These are phyloP conservation scores for Colletotrichum coccodes DNA, from an alignment of 2,329 filamentous ascomycete genomes.

Conservation along the genomic window DNA sequence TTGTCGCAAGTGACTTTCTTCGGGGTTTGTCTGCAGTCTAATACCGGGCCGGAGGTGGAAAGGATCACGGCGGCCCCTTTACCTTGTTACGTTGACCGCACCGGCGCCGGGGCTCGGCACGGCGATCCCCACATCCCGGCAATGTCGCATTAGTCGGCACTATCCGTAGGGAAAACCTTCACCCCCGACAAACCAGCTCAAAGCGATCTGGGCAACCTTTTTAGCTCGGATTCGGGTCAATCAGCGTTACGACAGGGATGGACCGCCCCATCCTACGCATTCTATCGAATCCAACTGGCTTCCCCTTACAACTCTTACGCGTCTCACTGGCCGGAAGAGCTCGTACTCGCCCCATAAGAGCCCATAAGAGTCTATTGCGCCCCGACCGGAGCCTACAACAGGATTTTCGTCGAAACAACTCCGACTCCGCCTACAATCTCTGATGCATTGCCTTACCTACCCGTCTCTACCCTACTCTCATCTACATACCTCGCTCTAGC, in stretches of 20 bases:
- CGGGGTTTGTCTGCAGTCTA: not conserved
- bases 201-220: not conserved
- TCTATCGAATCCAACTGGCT: not conserved
- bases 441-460: not conserved
- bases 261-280: not conserved
- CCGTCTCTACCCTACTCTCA: not conserved
- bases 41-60: not conserved
- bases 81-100: not conserved
- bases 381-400: not conserved
- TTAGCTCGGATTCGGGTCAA: constrained; percentile 4
- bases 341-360: constrained; percentile 22
- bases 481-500: constrained; percentile 11
- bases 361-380: not conserved
- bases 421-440: not conserved
- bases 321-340: constrained; percentile 13
- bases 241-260: constrained; percentile 18
- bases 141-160: not conserved
- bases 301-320: constrained; percentile 8
- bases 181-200: not conserved
- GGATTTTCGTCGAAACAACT: constrained; percentile 11
- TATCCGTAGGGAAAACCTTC: not conserved
- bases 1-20: too few relatives aligned
- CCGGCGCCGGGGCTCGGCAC: not conserved
- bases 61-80: not conserved
- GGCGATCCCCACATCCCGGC: constrained; percentile 18